These are phyloP conservation scores for Pseudogymnoascus sp. DNA, from an alignment of 2,329 filamentous ascomycete species.

Conservation along the genomic window DNA sequence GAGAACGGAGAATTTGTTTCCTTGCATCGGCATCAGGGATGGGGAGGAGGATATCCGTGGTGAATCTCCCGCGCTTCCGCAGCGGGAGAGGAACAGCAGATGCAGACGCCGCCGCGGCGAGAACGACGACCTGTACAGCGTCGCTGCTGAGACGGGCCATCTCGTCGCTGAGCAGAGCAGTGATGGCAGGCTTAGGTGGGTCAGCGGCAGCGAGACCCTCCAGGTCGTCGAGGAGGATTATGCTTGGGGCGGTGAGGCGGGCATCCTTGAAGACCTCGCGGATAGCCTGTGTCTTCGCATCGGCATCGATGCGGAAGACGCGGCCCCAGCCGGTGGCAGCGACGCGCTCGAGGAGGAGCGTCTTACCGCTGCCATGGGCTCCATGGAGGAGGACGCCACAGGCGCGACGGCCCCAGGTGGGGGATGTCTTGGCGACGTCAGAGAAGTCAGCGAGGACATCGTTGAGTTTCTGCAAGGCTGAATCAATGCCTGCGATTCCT, in stretches of 20 bases:
- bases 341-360: conserved; percentile 60
- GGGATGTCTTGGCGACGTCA: conserved; percentile 21
- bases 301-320: conserved; percentile 51
- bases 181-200: conserved; percentile 39
- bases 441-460: conserved; percentile 51
- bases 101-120: conserved; percentile 65
- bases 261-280: conserved; percentile 64
- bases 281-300: conserved; percentile 50
- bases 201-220: conserved; percentile 60
- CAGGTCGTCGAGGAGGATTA: conserved; percentile 72
- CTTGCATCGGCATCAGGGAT: conserved; percentile 66
- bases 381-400: conserved; percentile 55
- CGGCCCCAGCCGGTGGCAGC: conserved; percentile 61
- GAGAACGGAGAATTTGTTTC: conserved; percentile 61
- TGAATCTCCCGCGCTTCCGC: conserved; percentile 55
- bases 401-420: conserved; percentile 21
- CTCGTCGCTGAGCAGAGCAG: conserved; percentile 43
- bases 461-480: conserved; percentile 59
- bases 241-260: conserved; percentile 58
- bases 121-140: conserved; percentile 54
- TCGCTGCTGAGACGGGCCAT: conserved; percentile 43
- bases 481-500: conserved; percentile 58
- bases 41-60: conserved; percentile 60
- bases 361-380: conserved; percentile 77
- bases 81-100: conserved; percentile 64